Evolutionary conservation across 106 monocot genomes (phyloP).

Genomic region (Platanthera zijinensis): DNA sequence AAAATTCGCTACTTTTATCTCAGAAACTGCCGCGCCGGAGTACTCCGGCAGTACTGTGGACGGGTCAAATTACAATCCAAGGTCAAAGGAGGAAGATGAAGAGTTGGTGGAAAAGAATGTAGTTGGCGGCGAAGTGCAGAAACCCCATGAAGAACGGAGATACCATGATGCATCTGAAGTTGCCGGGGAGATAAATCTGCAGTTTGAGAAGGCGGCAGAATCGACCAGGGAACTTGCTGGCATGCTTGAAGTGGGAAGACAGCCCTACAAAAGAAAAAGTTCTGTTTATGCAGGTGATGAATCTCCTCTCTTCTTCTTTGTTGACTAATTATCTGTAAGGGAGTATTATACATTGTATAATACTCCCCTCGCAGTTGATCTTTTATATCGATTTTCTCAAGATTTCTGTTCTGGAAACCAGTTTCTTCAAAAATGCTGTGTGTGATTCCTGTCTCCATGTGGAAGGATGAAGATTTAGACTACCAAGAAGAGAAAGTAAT

Average conservation of each 20-base stretch:
- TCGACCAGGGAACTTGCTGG: slow-evolving; percentile 23
- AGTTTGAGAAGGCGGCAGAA: slow-evolving; percentile 41
- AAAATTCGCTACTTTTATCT: slow-evolving; percentile 29
- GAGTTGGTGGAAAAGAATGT: slow-evolving; percentile 48
- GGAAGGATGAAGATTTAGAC: slow-evolving; percentile 22
- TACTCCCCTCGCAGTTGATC: neutral
- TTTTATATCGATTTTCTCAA: neutral
- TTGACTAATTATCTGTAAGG: neutral
- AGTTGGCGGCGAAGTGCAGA: slow-evolving; percentile 22
- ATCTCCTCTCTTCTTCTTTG: slow-evolving; percentile 9
- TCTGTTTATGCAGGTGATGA: slow-evolving; percentile 45
- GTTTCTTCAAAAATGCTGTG: slow-evolving; percentile 45
- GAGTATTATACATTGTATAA: no score
- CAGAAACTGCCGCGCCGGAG: slow-evolving; percentile 5
- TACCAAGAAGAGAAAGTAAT: slow-evolving; percentile 31
- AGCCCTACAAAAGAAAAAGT: slow-evolving; percentile 25
- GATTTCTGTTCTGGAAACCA: slow-evolving; percentile 6
- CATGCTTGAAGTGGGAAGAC: slow-evolving; percentile 63
- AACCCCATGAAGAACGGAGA: slow-evolving; percentile 8
- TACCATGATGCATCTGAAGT: slow-evolving; percentile 20
- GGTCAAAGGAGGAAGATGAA: slow-evolving; percentile 23
- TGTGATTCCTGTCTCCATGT: slow-evolving; percentile 16
- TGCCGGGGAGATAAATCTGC: slow-evolving; percentile 38
- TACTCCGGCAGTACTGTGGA: slow-evolving; percentile 9
- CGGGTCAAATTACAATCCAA: slow-evolving; percentile 6